Base-by-base conservation (phyloP, 805 yeast species). In the Wickerhamiella nectarea region DNA sequence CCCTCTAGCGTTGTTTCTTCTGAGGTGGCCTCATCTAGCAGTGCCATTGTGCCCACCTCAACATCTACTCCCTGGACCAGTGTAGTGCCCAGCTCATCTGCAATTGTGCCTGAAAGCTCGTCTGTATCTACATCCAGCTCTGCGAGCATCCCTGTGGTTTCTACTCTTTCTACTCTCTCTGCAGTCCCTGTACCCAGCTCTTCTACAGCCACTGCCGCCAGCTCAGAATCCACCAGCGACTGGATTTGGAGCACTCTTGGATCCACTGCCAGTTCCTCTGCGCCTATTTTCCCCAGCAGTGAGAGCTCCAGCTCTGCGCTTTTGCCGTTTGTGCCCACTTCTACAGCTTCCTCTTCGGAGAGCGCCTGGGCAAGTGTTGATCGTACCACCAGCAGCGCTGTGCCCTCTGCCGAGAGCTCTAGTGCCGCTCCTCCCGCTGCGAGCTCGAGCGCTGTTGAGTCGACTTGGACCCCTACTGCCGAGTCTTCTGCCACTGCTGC, bases 201-300 rank as follows among this genome's bases (percentile, higher is more conserved):
- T n/a, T 25, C 29, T 8, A 25, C n/a, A 9, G 6, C 29, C 12
- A 2, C 34, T 12, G 25, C 34, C 6, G 21, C 34, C 3, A 5
- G 11, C n/a, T 3, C 33, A 12, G 4, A 11, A 4, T 15, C 22
- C 28, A 17, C 36, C 26, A n/a, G 25, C 12, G 38, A 22, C 15
- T 40, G 43, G 43, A 40, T 40, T 15, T 40, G 43, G 43, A 28
- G 36, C 24, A 40, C 43, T 25, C 25, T 40, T 33, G 26, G 43
- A 9, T 22, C 43, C 20, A n/a, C 43, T 17, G n/a, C 31, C 15
- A 28, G 31, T 7, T 28, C 31, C 15, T 11, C 14, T n/a, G 31
- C 15, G 15, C 31, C 31, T 28, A 8, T 3, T 10, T 5, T 25
- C 4, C 29, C 29, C 6, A 25, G 29, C 29, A 25, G 29, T n/a